phyloP scores from a whole-genome alignment of 768 basidiomycete genomes.

The Piloderma croceum region DNA sequence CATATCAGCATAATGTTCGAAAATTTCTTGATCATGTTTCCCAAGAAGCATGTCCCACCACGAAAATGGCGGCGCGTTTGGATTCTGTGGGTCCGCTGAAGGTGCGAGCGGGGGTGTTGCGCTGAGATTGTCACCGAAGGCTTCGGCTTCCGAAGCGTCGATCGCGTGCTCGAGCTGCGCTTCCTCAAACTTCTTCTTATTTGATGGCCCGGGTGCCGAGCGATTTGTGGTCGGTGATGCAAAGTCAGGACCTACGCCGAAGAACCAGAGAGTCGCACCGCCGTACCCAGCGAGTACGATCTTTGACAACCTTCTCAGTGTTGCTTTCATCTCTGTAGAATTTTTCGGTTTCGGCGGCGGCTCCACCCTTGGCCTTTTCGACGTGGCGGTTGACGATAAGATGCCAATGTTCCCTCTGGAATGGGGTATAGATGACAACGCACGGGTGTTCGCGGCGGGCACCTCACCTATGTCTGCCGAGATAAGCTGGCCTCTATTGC shows the following conservation, averaged over 20 bases:
- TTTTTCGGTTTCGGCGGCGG: constrained; percentile 11
- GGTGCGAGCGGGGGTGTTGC: constrained; percentile 12
- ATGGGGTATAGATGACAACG: constrained; percentile 23
- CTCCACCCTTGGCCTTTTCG: background rate
- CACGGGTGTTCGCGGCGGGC: constrained; percentile 27
- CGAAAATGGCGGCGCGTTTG: constrained; percentile 46
- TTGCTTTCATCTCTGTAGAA: constrained; percentile 54
- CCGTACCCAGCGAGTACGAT: constrained; percentile 83
- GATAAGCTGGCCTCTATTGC: constrained; percentile 63
- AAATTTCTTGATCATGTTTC: constrained; percentile 78
- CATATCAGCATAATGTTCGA: constrained; percentile 49
- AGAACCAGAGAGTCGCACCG: constrained; percentile 75
- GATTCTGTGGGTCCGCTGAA: too few relatives aligned
- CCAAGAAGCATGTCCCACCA: constrained; percentile 85
- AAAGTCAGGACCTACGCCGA: constrained; percentile 50
- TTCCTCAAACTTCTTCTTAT: constrained; percentile 53
- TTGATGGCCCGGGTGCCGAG: constrained; percentile 23
- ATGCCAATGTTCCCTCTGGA: constrained; percentile 12
- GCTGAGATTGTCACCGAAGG: constrained; percentile 33
- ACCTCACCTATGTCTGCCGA: constrained; percentile 77
- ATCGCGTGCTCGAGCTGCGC: constrained; percentile 59
- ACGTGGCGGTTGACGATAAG: too few relatives aligned
- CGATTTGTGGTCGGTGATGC: constrained; percentile 21
- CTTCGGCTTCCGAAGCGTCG: constrained; percentile 67
- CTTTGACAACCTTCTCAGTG: constrained; percentile 74